Base-by-base conservation (phyloP, 2,329 filamentous ascomycete species). In the Periconia macrospinosa region DNA sequence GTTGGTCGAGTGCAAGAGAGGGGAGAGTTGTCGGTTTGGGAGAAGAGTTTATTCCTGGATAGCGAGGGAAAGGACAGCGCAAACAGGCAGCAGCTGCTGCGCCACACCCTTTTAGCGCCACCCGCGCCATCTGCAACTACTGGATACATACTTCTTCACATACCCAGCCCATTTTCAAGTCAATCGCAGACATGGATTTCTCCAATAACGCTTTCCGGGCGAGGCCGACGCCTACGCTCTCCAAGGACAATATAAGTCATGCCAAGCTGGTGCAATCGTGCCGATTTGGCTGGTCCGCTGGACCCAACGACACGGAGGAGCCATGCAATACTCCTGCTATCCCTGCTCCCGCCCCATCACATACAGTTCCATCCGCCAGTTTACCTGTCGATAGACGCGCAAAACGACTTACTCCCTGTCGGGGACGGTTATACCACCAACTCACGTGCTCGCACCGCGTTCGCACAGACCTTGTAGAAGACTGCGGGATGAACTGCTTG, bases 381-480 rank as follows among this genome's bases (percentile, higher is more conserved):
- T 35, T 43, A 8, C 50, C 55, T 3, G 60, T 61, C 30, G 62
- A 62, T 42, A 54, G 62, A 7, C 64, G 62, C 15, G 60, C 61
- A 48, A 70, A 66, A 49, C 68, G 69, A 23, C 67, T 71, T 45
- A 62, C 63, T 23, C 63, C 68, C 18, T 73, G 71, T 47, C 66
- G 68, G 49, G 69, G 69, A 11, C 68, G 68, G 7, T 63, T 72
- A 8, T 72, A 72, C 37, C 71, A 73, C 42, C 70, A 72, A 48
- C 66, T 73, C 5, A 50, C 63, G 7, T 72, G 71, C 47, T 70
- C 69, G 17, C 71, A 73, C 55, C 65, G 67, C 6, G 63, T 73
- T 41, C 67, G 71, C 17, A 73, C 71, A 2, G 68, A 72, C 50
- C 43, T 72, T 0, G 69, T 72, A 6, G 70, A 73, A 49, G 67